A percentile compares a stretch with the other conserved stretches of the same genome.
Conservation (phyloP, 305 asterid species). For the Galium porrigens region DNA sequence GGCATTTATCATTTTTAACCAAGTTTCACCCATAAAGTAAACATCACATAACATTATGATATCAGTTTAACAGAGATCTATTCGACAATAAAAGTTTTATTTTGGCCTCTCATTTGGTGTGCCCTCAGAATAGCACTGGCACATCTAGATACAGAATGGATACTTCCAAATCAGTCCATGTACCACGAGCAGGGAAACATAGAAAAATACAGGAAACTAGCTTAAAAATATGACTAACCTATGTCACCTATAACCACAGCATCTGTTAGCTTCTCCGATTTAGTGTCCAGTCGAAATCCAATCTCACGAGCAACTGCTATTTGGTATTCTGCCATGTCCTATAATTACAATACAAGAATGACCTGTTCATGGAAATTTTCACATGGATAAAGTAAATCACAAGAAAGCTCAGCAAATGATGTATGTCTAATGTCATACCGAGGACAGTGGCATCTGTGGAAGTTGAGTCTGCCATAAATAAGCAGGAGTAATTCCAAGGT, state of each 20-base stretch:
- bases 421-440: slow-evolving; percentile 31
- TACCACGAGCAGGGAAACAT: neutral
- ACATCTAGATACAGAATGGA: neutral
- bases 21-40: neutral
- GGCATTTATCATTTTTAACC: neutral
- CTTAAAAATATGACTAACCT: slow-evolving; percentile 37
- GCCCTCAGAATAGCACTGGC: neutral
- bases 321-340: slow-evolving; percentile 77
- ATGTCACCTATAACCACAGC: slow-evolving; percentile 52
- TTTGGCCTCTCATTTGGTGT: neutral
- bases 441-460: slow-evolving; percentile 44
- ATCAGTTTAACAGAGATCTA: neutral
- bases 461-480: slow-evolving; percentile 80
- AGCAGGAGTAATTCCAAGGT: slow-evolving; percentile 76
- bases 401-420: neutral
- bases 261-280: slow-evolving; percentile 64
- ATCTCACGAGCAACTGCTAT: slow-evolving; percentile 71
- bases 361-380: neutral
- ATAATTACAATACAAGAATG: slow-evolving; percentile 26
- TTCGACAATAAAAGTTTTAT: neutral
- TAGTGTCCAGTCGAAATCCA: slow-evolving; percentile 63
- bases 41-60: neutral
- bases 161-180: neutral
- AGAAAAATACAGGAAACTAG: slow-evolving; percentile 1
- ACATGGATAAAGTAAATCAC: neutral